Conservation (phyloP, 1,284 basidiomycete genomes). For the Cutaneotrichosporon sp. region DNA sequence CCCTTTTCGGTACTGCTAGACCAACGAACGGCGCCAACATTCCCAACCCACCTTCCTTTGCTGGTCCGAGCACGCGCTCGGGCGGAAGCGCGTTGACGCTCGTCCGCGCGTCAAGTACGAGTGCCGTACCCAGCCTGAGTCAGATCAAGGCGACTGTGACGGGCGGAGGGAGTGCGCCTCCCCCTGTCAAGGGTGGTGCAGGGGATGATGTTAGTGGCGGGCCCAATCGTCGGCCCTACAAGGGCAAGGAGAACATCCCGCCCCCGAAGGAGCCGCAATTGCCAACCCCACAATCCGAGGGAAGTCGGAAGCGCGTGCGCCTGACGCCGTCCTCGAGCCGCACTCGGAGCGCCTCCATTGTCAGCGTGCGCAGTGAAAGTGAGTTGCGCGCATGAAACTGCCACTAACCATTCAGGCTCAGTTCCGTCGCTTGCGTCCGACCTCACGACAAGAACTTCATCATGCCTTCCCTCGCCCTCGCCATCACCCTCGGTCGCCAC, state of each 20-base stretch:
- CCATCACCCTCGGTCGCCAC: slow-evolving; percentile 41
- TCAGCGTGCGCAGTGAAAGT: slow-evolving; percentile 44
- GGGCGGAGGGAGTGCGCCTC: slow-evolving; percentile 16
- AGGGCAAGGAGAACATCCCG: slow-evolving; percentile 51
- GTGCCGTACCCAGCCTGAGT: slow-evolving; percentile 35
- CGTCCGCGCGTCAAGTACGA: slow-evolving; percentile 25
- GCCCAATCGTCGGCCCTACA: slow-evolving; percentile 31
- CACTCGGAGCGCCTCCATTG: slow-evolving; percentile 39
- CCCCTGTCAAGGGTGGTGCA: slow-evolving; percentile 22
- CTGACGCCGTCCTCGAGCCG: slow-evolving; percentile 28
- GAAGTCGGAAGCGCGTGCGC: slow-evolving; percentile 37
- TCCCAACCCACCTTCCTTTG: background rate
- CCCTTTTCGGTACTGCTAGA: slow-evolving; percentile 4
- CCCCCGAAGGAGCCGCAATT: slow-evolving; percentile 35
- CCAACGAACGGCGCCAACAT: background rate
- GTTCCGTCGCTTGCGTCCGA: background rate
- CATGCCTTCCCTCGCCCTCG: slow-evolving; percentile 36
- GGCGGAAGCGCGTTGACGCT: background rate
- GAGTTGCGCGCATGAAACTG: background rate
- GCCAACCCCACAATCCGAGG: slow-evolving; percentile 13
- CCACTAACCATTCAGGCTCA: background rate
- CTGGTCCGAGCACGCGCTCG: slow-evolving; percentile 12
- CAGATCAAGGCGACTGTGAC: slow-evolving; percentile 19
- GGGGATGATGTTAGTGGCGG: slow-evolving; percentile 27
- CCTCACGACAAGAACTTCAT: slow-evolving; percentile 20